Percentiles rank a stretch among this genome's conserved stretches.
phyloP scores from a whole-genome alignment of 345 rosid species.

The Lepidium africanum region DNA sequence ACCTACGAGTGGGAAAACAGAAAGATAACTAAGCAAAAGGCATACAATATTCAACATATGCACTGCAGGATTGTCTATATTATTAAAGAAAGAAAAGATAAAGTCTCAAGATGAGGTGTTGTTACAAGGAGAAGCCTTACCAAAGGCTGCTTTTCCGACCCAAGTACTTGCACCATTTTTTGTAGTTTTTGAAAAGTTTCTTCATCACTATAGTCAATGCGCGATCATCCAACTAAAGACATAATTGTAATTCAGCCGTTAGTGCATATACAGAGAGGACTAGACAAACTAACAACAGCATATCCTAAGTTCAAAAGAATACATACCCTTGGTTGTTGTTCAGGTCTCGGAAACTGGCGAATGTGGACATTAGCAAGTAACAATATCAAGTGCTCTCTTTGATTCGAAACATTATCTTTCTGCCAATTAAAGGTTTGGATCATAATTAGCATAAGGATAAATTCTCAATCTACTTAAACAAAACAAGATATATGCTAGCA shows the following conservation, averaged over 20 bases:
- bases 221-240: conserved; percentile 48
- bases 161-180: conserved; percentile 61
- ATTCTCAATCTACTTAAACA: not conserved
- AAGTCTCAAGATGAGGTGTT: not conserved
- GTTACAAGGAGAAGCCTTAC: conserved; percentile 30
- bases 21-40: not conserved
- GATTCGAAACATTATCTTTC: conserved; percentile 54
- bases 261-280: not conserved
- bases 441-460: not conserved
- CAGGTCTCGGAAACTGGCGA: conserved; percentile 44
- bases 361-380: conserved; percentile 59
- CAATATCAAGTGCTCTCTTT: conserved; percentile 55
- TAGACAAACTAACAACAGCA: not conserved
- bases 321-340: conserved; percentile 45
- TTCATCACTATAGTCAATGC: conserved; percentile 54
- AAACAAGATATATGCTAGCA: not conserved
- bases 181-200: conserved; percentile 54
- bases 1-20: conserved; percentile 33
- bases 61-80: not conserved
- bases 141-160: conserved; percentile 63
- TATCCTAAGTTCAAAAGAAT: not conserved
- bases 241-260: not conserved
- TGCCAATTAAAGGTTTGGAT: conserved; percentile 19
- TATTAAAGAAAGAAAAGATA: not conserved
- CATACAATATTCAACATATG: not conserved